phyloP scores from a whole-genome alignment of 2,329 filamentous ascomycete species.

The Pseudogymnoascus sp. region DNA sequence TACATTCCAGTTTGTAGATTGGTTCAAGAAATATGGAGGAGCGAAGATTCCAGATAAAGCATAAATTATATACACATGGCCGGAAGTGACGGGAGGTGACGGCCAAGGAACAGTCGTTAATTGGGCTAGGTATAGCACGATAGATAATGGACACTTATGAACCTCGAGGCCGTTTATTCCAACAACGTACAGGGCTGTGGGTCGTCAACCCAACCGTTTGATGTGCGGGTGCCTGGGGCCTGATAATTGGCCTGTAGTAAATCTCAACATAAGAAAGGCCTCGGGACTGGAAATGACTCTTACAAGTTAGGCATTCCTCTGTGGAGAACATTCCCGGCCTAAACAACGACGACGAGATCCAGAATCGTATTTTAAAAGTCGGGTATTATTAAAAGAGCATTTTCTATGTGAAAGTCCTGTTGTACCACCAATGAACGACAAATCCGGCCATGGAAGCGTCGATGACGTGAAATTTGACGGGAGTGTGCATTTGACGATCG shows the following conservation, averaged over 20 bases:
- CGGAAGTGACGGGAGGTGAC: neutral
- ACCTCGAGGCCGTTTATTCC: neutral
- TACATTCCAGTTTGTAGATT: slow-evolving; percentile 36
- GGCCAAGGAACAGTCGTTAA: neutral
- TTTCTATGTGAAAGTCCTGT: neutral
- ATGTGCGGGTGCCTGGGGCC: neutral
- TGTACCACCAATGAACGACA: neutral
- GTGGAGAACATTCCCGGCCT: neutral
- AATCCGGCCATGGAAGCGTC: neutral
- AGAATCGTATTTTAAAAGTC: neutral
- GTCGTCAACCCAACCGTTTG: neutral
- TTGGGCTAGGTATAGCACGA: neutral
- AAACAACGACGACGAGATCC: neutral
- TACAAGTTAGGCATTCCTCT: neutral
- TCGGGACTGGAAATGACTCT: neutral
- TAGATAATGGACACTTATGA: neutral
- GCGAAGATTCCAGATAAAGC: neutral
- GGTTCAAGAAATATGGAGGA: slow-evolving; percentile 28
- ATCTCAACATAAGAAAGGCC: neutral
- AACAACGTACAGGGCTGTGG: neutral
- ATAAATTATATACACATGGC: neutral
- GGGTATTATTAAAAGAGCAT: neutral
- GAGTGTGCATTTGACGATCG: neutral
- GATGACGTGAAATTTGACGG: neutral
- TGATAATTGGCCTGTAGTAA: neutral